Evolutionary conservation across 768 basidiomycete species (phyloP).

Genomic region (Terana coerulea): DNA sequence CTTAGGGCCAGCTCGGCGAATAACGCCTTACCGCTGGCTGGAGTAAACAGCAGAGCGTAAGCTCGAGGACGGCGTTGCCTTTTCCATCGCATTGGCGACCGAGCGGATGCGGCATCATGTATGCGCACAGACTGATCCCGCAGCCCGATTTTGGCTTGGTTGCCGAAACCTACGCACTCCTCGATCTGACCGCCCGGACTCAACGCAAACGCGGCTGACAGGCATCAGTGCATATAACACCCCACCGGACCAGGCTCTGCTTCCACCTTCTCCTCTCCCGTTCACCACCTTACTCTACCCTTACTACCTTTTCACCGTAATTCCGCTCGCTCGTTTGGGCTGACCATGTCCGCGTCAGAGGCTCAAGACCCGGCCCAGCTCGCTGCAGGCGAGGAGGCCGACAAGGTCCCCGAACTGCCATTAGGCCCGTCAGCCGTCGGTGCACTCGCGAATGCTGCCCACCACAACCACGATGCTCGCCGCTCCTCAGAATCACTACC

Average conservation of each 20-base stretch:
- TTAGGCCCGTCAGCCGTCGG: conserved; percentile 1
- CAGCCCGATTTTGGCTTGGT: too few relatives aligned
- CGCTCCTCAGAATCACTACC: neutral
- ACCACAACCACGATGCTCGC: neutral
- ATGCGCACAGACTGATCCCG: too few relatives aligned
- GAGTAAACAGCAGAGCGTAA: too few relatives aligned
- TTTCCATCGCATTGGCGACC: too few relatives aligned
- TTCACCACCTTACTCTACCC: too few relatives aligned
- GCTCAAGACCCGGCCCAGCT: conserved; percentile 8
- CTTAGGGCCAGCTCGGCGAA: too few relatives aligned
- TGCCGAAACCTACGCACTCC: too few relatives aligned
- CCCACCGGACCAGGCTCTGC: neutral
- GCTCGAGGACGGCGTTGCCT: too few relatives aligned
- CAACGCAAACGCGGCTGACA: neutral
- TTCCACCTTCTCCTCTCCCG: neutral
- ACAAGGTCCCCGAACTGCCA: conserved; percentile 13
- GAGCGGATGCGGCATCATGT: too few relatives aligned
- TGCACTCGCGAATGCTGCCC: neutral
- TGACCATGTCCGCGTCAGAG: neutral
- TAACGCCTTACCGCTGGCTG: too few relatives aligned
- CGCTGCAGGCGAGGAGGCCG: conserved; percentile 1
- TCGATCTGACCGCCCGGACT: too few relatives aligned
- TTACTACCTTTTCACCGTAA: neutral
- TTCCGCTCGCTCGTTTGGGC: neutral
- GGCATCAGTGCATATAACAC: neutral